phyloP scores from a whole-genome alignment of 2,329 filamentous ascomycete genomes.

The Fusarium nodosum region DNA sequence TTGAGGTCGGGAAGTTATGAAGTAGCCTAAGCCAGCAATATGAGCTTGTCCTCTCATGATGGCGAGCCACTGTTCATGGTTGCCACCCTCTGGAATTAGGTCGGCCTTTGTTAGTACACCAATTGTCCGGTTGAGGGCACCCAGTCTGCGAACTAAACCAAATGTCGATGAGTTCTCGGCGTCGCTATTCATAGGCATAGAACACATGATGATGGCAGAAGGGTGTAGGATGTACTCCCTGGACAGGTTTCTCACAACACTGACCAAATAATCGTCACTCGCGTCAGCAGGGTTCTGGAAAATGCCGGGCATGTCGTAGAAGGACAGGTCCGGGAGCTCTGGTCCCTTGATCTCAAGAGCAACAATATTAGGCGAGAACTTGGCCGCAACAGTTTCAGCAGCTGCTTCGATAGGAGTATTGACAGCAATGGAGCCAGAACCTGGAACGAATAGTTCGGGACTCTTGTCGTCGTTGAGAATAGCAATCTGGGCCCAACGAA shows the following conservation, averaged over 20 bases:
- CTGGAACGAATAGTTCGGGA: slow-evolving; percentile 67
- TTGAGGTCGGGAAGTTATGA: slow-evolving; percentile 78
- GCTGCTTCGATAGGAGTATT: slow-evolving; percentile 54
- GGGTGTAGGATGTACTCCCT: slow-evolving; percentile 76
- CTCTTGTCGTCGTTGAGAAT: slow-evolving; percentile 76
- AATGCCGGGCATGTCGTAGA: slow-evolving; percentile 88
- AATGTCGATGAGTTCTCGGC: slow-evolving; percentile 81
- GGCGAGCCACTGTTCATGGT: slow-evolving; percentile 68
- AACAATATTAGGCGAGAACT: slow-evolving; percentile 87
- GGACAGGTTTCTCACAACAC: slow-evolving; percentile 79
- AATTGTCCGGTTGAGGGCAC: slow-evolving; percentile 71
- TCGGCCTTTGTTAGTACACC: slow-evolving; percentile 91
- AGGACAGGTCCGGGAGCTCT: slow-evolving; percentile 78
- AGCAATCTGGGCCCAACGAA: slow-evolving; percentile 82
- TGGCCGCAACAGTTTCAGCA: slow-evolving; percentile 64
- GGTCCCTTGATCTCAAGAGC: slow-evolving; percentile 81
- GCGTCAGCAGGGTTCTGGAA: slow-evolving; percentile 77
- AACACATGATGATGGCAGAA: slow-evolving; percentile 82
- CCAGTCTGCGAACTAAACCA: slow-evolving; percentile 69
- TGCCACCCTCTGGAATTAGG: slow-evolving; percentile 67
- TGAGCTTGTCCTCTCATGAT: slow-evolving; percentile 75
- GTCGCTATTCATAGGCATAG: slow-evolving; percentile 83
- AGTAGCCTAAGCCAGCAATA: slow-evolving; percentile 79
- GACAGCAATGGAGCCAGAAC: slow-evolving; percentile 58
- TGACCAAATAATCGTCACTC: slow-evolving; percentile 76